Conservation (phyloP, 768 basidiomycete genomes). For the Daedaleopsis sinensis region DNA sequence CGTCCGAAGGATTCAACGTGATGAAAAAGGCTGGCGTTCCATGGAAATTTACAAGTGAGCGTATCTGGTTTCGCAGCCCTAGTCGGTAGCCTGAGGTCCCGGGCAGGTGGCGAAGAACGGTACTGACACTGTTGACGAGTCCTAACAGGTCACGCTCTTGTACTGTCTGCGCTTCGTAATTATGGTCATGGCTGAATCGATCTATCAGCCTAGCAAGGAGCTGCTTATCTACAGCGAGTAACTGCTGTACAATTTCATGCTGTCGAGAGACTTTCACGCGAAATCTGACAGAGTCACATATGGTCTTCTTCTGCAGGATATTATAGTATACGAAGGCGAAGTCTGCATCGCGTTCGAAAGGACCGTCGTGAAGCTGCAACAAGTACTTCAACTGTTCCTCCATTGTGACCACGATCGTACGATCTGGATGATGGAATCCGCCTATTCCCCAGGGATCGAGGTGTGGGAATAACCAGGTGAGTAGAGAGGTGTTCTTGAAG, state of each 20-base stretch:
- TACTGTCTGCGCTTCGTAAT: background rate
- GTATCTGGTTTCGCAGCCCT: background rate
- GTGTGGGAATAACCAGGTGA: conserved; percentile 18
- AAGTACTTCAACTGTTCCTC: conserved; percentile 4
- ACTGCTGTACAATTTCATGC: background rate
- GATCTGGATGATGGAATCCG: conserved; percentile 5
- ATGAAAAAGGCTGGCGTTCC: conserved; percentile 4
- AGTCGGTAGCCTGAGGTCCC: background rate
- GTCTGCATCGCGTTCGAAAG: conserved; percentile 9
- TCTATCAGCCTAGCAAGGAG: background rate
- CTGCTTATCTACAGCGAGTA: background rate
- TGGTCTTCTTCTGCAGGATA: conserved; percentile 19
- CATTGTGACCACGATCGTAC: background rate
- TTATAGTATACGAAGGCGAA: conserved; percentile 25
- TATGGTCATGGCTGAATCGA: background rate
- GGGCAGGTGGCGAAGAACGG: background rate
- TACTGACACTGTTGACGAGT: background rate
- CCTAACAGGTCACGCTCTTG: background rate
- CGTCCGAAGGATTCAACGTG: conserved; percentile 1
- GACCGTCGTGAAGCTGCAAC: background rate
- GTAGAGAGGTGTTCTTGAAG: conserved; percentile 8
- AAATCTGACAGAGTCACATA: conserved; percentile 5
- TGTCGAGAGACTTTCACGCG: background rate
- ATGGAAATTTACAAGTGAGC: background rate
- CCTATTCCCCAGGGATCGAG: conserved; percentile 23